Evolutionary conservation across 371 early-diverging fungal species (phyloP), one percentile per base, ranked within the genome.

Genomic region (Chytridium lagenaria): DNA sequence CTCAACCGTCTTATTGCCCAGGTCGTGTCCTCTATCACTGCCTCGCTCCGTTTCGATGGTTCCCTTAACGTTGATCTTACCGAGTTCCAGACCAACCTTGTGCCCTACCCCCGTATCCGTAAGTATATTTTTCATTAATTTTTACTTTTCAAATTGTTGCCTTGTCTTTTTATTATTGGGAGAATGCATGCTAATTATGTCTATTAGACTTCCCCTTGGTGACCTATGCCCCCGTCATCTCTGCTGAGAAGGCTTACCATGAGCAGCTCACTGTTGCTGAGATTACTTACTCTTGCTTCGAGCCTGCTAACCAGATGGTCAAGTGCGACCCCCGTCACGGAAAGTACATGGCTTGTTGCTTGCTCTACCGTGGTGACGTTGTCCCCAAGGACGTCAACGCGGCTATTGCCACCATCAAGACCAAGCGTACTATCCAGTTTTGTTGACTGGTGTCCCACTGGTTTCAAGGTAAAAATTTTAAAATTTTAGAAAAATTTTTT

Each of bases 11-110:
- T 99, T 77, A 98, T 99, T 82, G 98, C 99, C 70, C 99, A 99
- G 86, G 98, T 99, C 57, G 99, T 99, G 55, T 99, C 99, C 57
- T 98, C 99, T 74, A 98, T 99, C 89, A 99, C 99, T 67, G 98
- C 99, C 37, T 97, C 99, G 51, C 90, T 99, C 69, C 94, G 99
- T 82, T 99, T 99, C 87, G 94, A 94, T 72, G 98, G 98, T 67
- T 92, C 93, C 39, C 88, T 98, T 77, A 98, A 98, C 84, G 97
- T 97, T 36, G 98, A 98, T 83, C 83, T 98, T 83, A 94, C 91
- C 73, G 97, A 98, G 86, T 96, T 97, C 90, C 96, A 96, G 84
- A 96, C 97, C 74, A 98, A 98, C 87, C 87, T 98, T 84, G 97
- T 98, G 31, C 98, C 98, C 36, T 98, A 95, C 86, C 98, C 97